Evolutionary conservation across 225 moss, liverwort and hornwort species (phyloP), one percentile per base, ranked within the genome.

Genomic region (Rhytidiadelphus loreus): DNA sequence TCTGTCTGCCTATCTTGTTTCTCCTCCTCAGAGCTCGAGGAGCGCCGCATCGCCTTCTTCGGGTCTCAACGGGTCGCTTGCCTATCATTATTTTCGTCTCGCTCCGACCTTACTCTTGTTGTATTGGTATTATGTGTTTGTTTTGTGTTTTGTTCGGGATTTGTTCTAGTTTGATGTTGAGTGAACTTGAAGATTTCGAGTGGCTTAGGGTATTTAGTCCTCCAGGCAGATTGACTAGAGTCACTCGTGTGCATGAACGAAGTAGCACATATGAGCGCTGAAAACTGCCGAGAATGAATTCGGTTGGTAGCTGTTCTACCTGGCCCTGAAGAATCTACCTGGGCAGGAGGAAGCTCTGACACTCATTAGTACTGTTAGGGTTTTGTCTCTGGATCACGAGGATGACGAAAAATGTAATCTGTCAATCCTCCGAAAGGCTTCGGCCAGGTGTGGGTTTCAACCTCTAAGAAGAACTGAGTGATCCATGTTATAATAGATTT

Each of bases 351-450:
- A 93, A 91, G 89, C 93, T 93, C 77, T 13, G 68, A 57, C 35
- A 55, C 65, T 81, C 72, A 85, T 68, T 25, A 39, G 3, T 33
- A 0, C 3, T 4, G 10, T 44, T 25, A 8, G 29, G 65, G 29
- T 20, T 48, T 32, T 1, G 8, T 25, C 1, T 73, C 11, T 57
- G 85, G 91, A 92, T 90, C 89, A 83, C 85, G 52, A 80, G 77
- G 92, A 92, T 90, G 94, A 92, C 0, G 63, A 58, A 90, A 82
- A 44, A 72, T 30, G 26, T 3, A 71, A 91, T 88, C 91, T 94
- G 91, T 94, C 94, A 92, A 94, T 92, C 94, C 90, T 91, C 94
- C 69, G 90, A 92, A 92, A 94, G 92, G 94, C 92, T 65, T 83
- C 16, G 46, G 90, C 85, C 91, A 87, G 17, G 87, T 92, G 92